Base-by-base conservation (phyloP, 495 filamentous ascomycete genomes). In the Tuber umbilicatum region DNA sequence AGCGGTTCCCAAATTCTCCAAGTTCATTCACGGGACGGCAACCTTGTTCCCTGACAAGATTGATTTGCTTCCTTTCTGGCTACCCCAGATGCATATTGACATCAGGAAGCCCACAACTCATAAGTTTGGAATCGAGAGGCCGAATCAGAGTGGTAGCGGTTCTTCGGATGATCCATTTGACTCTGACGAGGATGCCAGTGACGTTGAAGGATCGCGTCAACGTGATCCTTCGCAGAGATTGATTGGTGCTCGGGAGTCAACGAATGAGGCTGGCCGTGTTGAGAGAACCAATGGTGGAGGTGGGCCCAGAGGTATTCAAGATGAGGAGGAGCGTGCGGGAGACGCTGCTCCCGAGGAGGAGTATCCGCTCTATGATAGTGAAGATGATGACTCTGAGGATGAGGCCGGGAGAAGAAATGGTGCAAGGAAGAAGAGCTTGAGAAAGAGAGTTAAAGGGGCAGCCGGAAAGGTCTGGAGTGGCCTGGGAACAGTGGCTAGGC, bases 1-100 rank as follows among this genome's bases (percentile, higher is more conserved):
- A 83, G 95, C 96, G 1, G 94, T 98, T 2, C 95, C 95, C 70
- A 99, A 99, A 82, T 99, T 97, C 86, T 97, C 93, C 79, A 99
- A 99, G 85, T 99, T 98, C 84, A 99, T 99, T 75, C 95, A 99
- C 83, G 95, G 95, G 70, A 91, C 90, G 0, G 93, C 94, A 14
- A 92, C 89, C 0, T 83, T 98, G 31, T 95, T 97, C 83, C 94
- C 94, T 0, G 87, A 90, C 41, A 90, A 91, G 68, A 98, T 98
- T 83, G 86, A 97, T 41, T 88, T 99, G 2, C 88, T 98, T 5
- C 95, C 95, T 5, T 99, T 91, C 87, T 99, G 95, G 95, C 91
- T 93, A 85, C 95, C 95, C 0, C 95, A 99, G 84, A 99, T 99
- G 96, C 92, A 94, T 77, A 89, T 94, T 60, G 95, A 99, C 80